Conservation (phyloP, 305 asterid genomes). For the Striga hermonthica region DNA sequence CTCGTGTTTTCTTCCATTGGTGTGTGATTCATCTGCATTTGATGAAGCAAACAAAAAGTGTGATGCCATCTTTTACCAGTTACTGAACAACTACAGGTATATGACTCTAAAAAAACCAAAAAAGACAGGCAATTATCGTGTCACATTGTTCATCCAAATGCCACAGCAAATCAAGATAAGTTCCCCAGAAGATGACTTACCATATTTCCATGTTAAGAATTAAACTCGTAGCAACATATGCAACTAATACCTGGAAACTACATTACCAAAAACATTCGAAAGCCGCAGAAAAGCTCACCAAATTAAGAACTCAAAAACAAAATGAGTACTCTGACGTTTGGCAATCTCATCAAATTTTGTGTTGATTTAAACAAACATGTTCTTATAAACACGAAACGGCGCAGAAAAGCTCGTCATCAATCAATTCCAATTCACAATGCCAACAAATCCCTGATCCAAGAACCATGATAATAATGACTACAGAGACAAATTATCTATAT, state of each 20-base stretch:
- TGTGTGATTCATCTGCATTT: conserved; percentile 46
- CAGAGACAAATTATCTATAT: not conserved
- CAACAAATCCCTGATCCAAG: not conserved
- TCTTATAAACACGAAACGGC: no score
- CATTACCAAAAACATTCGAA: no score
- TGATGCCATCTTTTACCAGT: not conserved
- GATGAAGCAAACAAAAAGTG: conserved; percentile 3
- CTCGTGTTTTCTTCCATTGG: conserved; percentile 33
- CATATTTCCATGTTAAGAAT: not conserved
- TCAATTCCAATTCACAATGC: no score
- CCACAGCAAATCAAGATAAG: not conserved
- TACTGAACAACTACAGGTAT: not conserved
- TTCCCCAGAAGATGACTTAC: no score
- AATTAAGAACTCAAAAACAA: no score
- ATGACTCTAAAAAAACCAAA: not conserved
- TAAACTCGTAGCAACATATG: no score
- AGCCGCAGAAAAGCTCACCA: no score
- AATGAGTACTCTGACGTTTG: no score
- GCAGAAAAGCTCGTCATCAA: no score
- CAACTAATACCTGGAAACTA: no score
- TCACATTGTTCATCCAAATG: not conserved
- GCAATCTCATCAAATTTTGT: no score
- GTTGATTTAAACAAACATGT: no score
- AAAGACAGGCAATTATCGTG: not conserved
- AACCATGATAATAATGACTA: not conserved